Conservation (phyloP, 805 yeast genomes). For the Ogataea philodendri region DNA sequence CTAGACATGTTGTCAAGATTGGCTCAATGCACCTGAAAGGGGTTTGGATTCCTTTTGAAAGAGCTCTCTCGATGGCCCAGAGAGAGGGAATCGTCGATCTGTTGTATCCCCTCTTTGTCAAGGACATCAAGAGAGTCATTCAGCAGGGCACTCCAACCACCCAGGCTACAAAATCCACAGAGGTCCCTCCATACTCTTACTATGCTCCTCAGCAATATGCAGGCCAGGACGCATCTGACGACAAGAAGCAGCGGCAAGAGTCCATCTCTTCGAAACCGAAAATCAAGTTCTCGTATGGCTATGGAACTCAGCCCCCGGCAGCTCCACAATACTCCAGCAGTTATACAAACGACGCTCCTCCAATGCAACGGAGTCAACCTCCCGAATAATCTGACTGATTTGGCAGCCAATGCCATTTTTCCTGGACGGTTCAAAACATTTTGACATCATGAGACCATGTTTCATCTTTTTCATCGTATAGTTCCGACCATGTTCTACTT, state of each 20-base stretch:
- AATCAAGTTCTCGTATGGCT: slow-evolving; percentile 11
- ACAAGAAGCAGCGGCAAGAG: slow-evolving; percentile 5
- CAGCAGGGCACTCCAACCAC: slow-evolving; percentile 38
- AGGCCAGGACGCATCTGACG: slow-evolving; percentile 5
- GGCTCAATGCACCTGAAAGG: slow-evolving; percentile 77
- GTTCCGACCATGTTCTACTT: too few species aligned
- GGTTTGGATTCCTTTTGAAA: slow-evolving; percentile 73
- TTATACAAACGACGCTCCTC: slow-evolving; percentile 5
- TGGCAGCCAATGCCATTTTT: too few species aligned
- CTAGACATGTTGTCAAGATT: slow-evolving; percentile 66
- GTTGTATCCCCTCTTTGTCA: slow-evolving; percentile 58
- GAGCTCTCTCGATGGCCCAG: slow-evolving; percentile 68
- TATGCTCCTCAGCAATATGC: slow-evolving; percentile 13
- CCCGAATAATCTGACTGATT: neutral
- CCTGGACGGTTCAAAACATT: too few species aligned
- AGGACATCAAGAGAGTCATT: slow-evolving; percentile 54
- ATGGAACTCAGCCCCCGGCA: slow-evolving; percentile 13
- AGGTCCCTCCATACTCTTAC: slow-evolving; percentile 14
- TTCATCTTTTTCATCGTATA: too few species aligned
- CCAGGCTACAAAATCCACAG: slow-evolving; percentile 22
- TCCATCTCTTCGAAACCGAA: slow-evolving; percentile 1
- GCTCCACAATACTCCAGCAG: slow-evolving; percentile 6
- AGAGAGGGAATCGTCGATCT: slow-evolving; percentile 61
- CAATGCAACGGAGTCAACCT: slow-evolving; percentile 1
- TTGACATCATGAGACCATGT: too few species aligned